Conservation (phyloP, 768 basidiomycete species). For the Solioccasus polychromus region DNA sequence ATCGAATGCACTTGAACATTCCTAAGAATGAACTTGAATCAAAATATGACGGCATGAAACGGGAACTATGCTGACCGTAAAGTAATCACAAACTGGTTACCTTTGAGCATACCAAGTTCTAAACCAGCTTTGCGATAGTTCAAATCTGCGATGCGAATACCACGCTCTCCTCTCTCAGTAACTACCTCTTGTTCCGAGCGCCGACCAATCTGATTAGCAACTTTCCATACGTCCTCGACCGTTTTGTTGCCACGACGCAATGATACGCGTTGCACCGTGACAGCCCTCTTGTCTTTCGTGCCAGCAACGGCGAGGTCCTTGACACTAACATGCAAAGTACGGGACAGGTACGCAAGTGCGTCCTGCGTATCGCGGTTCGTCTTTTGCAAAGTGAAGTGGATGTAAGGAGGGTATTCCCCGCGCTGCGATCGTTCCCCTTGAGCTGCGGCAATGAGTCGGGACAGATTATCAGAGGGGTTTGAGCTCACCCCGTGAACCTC, state of each 20-base stretch:
- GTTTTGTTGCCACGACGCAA: slow-evolving; percentile 73
- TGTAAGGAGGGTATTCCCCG: slow-evolving; percentile 77
- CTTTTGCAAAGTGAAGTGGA: slow-evolving; percentile 96
- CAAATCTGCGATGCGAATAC: slow-evolving; percentile 84
- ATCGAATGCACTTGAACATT: slow-evolving; percentile 79
- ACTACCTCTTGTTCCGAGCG: slow-evolving; percentile 56
- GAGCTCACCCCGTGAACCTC: slow-evolving; percentile 36
- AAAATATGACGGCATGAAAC: slow-evolving; percentile 16
- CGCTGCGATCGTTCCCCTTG: slow-evolving; percentile 48
- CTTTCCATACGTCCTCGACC: slow-evolving; percentile 81
- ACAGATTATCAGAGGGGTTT: neutral
- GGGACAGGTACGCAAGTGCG: slow-evolving; percentile 76
- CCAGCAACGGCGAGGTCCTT: slow-evolving; percentile 91
- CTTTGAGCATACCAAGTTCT: slow-evolving; percentile 94
- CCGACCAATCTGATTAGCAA: slow-evolving; percentile 66
- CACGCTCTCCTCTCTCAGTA: slow-evolving; percentile 80
- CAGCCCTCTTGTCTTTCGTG: slow-evolving; percentile 97
- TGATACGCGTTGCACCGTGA: slow-evolving; percentile 90
- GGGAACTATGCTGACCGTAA: slow-evolving; percentile 54
- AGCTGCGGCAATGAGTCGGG: slow-evolving; percentile 10
- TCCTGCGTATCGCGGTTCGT: slow-evolving; percentile 98
- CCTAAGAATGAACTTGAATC: slow-evolving; percentile 38
- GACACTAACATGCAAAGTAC: slow-evolving; percentile 68
- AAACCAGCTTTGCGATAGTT: slow-evolving; percentile 78
- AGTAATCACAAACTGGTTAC: slow-evolving; percentile 94